Percentiles rank a stretch among this genome's conserved stretches.
Conservation (phyloP, 148 eudicot species). For the Cornus suecica region DNA sequence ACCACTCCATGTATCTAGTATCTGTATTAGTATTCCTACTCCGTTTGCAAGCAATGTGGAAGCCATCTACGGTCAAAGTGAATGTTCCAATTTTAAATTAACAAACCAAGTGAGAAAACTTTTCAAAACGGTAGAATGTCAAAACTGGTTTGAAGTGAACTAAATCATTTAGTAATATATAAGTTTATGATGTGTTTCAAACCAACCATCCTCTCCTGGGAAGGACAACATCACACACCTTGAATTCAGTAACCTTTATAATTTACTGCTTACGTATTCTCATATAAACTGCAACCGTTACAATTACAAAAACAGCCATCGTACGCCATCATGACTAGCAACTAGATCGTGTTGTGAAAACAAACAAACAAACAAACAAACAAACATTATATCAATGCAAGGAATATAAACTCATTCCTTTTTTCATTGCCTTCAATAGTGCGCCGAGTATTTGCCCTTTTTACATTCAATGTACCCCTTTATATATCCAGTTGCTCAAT, state of each 20-base stretch:
- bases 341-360: neutral
- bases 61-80: too few species aligned
- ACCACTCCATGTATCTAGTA: too few species aligned
- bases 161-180: too few species aligned
- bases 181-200: too few species aligned
- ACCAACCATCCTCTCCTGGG: too few species aligned
- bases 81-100: too few species aligned
- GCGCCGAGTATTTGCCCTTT: neutral
- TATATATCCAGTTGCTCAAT: conserved; percentile 74
- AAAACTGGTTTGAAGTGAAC: too few species aligned
- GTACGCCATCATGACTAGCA: neutral
- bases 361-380: too few species aligned
- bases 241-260: neutral
- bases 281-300: neutral
- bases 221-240: neutral
- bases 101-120: too few species aligned
- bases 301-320: neutral
- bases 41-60: too few species aligned
- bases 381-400: neutral
- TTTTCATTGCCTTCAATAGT: neutral
- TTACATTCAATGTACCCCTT: conserved; percentile 3
- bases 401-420: neutral
- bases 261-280: neutral
- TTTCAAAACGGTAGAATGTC: too few species aligned
- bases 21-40: too few species aligned